A percentile compares a stretch with the other conserved stretches of the same genome.
Evolutionary conservation across 2,329 filamentous ascomycete species (phyloP).

Genomic region (Stachybotrys chlorohalonatus): DNA sequence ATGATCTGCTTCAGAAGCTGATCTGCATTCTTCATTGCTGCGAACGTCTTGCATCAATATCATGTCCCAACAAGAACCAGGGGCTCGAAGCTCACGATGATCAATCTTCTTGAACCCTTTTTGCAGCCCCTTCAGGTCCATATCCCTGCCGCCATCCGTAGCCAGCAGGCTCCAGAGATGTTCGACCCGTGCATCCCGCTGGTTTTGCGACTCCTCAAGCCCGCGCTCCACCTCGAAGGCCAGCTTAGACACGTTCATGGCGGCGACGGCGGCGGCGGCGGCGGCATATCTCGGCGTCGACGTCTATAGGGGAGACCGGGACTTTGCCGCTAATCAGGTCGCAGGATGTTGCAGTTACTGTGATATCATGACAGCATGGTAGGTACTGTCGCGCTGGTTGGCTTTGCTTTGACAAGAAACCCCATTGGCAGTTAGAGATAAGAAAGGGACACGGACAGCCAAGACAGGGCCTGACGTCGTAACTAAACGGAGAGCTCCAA

Average conservation of each 20-base stretch:
- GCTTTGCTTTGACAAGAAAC: background rate
- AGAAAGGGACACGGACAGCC: background rate
- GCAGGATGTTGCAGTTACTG: slow-evolving; percentile 1
- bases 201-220: slow-evolving; percentile 66
- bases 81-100: slow-evolving; percentile 56
- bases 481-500: background rate
- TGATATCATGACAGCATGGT: background rate
- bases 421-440: background rate
- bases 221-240: slow-evolving; percentile 49
- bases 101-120: slow-evolving; percentile 81
- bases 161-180: slow-evolving; percentile 79
- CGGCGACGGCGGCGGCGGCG: slow-evolving; percentile 20
- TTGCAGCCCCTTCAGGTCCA: slow-evolving; percentile 78
- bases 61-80: slow-evolving; percentile 6
- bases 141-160: slow-evolving; percentile 58
- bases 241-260: slow-evolving; percentile 35
- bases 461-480: background rate
- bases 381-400: background rate
- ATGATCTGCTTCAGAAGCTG: slow-evolving; percentile 74
- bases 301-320: slow-evolving; percentile 1
- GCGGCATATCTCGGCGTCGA: slow-evolving; percentile 23
- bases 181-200: slow-evolving; percentile 73
- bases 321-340: background rate
- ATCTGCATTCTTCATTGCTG: slow-evolving; percentile 82
- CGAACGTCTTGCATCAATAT: slow-evolving; percentile 3